A percentile compares a stretch with the other conserved stretches of the same genome.
phyloP scores from a whole-genome alignment of 768 basidiomycete species.

The Leccinum truebloodii region DNA sequence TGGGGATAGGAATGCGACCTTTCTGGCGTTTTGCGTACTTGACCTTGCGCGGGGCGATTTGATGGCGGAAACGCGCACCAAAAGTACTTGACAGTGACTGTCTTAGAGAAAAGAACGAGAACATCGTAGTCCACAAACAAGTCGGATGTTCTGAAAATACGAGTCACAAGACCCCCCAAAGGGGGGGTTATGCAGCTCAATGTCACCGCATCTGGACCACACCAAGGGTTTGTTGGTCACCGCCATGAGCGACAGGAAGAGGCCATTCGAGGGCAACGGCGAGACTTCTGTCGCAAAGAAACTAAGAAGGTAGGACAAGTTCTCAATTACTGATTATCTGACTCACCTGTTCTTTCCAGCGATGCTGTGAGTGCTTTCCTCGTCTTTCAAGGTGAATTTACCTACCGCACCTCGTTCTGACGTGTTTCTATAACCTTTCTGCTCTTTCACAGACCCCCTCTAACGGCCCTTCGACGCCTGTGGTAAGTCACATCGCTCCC shows the following conservation, averaged over 20 bases:
- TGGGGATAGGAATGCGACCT: conserved; percentile 81
- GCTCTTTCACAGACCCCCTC: conserved; percentile 47
- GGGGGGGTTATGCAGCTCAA: conserved; percentile 17
- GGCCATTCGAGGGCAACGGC: conserved; percentile 56
- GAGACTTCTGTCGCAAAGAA: conserved; percentile 56
- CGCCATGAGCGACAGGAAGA: conserved; percentile 68
- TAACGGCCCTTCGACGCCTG: conserved; percentile 44
- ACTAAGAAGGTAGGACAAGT: conserved; percentile 55
- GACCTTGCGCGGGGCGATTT: conserved; percentile 81
- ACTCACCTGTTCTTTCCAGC: conserved; percentile 39
- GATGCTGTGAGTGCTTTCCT: conserved; percentile 62
- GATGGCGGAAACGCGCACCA: conserved; percentile 43
- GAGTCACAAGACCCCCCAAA: conserved; percentile 17
- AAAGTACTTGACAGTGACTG: conserved; percentile 14
- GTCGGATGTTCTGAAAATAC: background rate
- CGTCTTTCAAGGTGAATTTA: conserved; percentile 71
- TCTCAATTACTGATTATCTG: conserved; percentile 22
- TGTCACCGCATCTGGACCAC: background rate
- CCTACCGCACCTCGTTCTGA: conserved; percentile 52
- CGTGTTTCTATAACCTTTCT: conserved; percentile 68
- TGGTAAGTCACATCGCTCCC: conserved; percentile 40
- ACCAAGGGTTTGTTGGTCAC: conserved; percentile 8
- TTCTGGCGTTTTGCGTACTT: conserved; percentile 90
- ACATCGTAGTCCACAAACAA: conserved; percentile 14
- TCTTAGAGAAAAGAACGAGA: conserved; percentile 24